These are phyloP conservation scores for Thamnidium elegans DNA, from an alignment of 192 early-diverging fungal species.

Conservation along the genomic window DNA sequence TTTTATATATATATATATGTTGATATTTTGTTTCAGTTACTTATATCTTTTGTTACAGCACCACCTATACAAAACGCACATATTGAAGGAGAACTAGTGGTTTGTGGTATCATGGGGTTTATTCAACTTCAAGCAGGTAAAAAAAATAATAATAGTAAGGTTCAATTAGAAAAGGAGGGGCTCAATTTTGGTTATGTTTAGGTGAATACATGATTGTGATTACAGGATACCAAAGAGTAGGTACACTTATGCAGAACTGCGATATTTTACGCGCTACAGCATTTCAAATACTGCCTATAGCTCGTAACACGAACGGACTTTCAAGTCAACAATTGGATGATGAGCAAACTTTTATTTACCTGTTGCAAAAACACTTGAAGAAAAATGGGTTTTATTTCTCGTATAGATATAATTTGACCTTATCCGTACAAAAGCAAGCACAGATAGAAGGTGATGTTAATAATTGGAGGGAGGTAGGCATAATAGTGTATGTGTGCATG, in stretches of 20 bases:
- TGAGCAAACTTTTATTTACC: constrained; percentile 39
- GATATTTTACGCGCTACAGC: constrained; percentile 62
- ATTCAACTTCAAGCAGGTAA: constrained; percentile 64
- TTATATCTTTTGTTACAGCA: neutral
- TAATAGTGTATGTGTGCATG: neutral
- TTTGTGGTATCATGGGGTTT: constrained; percentile 71
- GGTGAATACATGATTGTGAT: constrained; percentile 79
- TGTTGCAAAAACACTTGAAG: constrained; percentile 44
- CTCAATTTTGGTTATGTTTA: constrained; percentile 18
- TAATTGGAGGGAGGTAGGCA: constrained; percentile 15
- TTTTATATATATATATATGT: too few species aligned
- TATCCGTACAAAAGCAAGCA: constrained; percentile 69
- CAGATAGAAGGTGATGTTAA: constrained; percentile 24
- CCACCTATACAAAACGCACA: neutral
- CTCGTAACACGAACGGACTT: constrained; percentile 31
- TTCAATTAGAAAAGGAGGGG: neutral
- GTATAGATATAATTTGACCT: constrained; percentile 80
- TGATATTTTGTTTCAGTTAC: neutral
- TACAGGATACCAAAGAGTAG: constrained; percentile 60
- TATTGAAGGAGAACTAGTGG: constrained; percentile 13
- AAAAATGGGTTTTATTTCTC: constrained; percentile 70
- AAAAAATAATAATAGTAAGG: neutral
- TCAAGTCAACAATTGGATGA: constrained; percentile 43
- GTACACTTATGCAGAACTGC: constrained; percentile 57
- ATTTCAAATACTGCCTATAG: constrained; percentile 47